These are phyloP conservation scores for Glebionis coronaria DNA, from an alignment of 129 eudicot species.

Conservation along the genomic window DNA sequence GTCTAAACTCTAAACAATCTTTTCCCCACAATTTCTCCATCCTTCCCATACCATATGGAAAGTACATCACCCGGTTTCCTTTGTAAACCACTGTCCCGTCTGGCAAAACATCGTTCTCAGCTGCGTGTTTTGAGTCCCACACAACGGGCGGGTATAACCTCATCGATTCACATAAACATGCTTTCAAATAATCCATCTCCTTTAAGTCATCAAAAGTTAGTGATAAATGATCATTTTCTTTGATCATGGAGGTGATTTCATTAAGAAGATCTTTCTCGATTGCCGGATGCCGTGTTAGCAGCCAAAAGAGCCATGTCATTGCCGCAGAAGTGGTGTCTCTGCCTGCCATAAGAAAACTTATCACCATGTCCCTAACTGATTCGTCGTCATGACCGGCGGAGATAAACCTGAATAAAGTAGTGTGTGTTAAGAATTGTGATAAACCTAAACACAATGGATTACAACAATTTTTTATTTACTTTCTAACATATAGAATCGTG, in stretches of 20 bases:
- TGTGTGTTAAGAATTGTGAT: too few relatives aligned
- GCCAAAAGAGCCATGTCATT: conserved; percentile 66
- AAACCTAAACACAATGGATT: too few relatives aligned
- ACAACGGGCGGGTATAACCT: conserved; percentile 88
- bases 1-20: conserved; percentile 63
- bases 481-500: too few relatives aligned
- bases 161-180: conserved; percentile 84
- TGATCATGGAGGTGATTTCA: conserved; percentile 3
- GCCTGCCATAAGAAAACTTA: conserved; percentile 66
- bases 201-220: conserved; percentile 36
- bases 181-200: conserved; percentile 49
- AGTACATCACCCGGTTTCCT: conserved; percentile 75
- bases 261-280: conserved; percentile 14
- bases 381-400: conserved; percentile 38
- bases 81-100: conserved; percentile 60
- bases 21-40: conserved; percentile 83
- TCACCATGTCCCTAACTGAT: conserved; percentile 54
- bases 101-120: conserved; percentile 54
- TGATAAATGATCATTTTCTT: neutral
- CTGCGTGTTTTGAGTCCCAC: conserved; percentile 95
- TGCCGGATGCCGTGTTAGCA: conserved; percentile 25
- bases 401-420: conserved; percentile 20
- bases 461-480: too few relatives aligned
- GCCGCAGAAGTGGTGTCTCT: conserved; percentile 69
- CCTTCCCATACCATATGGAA: conserved; percentile 92